phyloP scores from a whole-genome alignment of 129 eudicot species.

The Chrysanthemum lavandulifolium region DNA sequence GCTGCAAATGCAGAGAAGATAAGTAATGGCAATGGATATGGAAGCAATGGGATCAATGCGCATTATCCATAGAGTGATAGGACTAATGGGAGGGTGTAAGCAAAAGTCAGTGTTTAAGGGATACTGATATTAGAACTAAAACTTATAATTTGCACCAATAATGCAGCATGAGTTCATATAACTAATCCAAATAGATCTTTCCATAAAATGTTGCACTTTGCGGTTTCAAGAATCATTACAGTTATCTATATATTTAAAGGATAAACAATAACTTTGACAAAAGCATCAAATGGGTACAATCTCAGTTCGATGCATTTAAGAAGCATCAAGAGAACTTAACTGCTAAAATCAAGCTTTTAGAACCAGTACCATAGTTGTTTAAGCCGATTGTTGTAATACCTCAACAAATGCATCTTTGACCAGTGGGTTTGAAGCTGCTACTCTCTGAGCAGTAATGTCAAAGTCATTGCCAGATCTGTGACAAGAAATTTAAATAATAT shows the following conservation, averaged over 20 bases:
- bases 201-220: constrained; percentile 22
- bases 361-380: constrained; percentile 9
- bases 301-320: constrained; percentile 26
- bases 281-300: constrained; percentile 11
- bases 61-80: constrained; percentile 43
- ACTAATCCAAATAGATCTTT: constrained; percentile 3
- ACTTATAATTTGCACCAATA: too few species aligned
- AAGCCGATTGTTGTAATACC: constrained; percentile 61
- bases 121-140: too few species aligned
- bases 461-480: constrained; percentile 83
- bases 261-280: constrained; percentile 6
- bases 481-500: constrained; percentile 21
- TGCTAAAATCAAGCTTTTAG: constrained; percentile 24
- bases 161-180: too few species aligned
- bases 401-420: constrained; percentile 70
- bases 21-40: constrained; percentile 38
- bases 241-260: constrained; percentile 14
- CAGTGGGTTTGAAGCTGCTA: constrained; percentile 85
- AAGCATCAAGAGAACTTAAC: constrained; percentile 44
- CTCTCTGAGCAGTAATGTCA: constrained; percentile 72
- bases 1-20: constrained; percentile 41
- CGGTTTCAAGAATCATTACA: constrained; percentile 22
- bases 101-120: background rate
- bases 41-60: constrained; percentile 26
- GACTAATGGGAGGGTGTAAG: constrained; percentile 48